These are phyloP conservation scores for Ceratobasidium sp. DNA, from an alignment of 1,284 basidiomycete genomes.

Conservation along the genomic window DNA sequence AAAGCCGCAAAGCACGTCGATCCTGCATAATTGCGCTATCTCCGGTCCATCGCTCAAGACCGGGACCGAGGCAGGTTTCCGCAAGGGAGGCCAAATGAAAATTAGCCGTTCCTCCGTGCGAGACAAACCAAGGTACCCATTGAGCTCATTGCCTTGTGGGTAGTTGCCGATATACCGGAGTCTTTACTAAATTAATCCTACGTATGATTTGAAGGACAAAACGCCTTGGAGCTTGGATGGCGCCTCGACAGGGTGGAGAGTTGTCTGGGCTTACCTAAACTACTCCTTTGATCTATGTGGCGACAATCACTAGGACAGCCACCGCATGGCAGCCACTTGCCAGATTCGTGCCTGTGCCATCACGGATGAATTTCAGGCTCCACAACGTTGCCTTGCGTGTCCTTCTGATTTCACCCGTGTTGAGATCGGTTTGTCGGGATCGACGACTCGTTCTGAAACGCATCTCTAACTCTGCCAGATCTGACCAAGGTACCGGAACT, in stretches of 20 bases:
- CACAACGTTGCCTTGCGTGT: neutral
- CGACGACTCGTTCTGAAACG: constrained; percentile 17
- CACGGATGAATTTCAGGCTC: neutral
- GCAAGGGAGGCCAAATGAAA: too few species aligned
- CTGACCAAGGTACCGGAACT: constrained; percentile 1
- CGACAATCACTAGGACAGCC: constrained; percentile 32
- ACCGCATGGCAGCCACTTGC: constrained; percentile 7
- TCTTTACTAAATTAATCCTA: too few species aligned
- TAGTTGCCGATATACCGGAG: too few species aligned
- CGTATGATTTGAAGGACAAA: neutral
- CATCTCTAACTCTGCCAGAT: too few species aligned
- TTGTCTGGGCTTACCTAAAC: neutral
- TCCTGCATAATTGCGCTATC: too few species aligned
- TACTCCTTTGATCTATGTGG: constrained; percentile 34
- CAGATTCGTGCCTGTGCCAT: neutral
- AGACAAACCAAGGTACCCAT: too few species aligned
- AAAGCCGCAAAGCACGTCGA: too few species aligned
- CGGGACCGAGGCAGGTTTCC: too few species aligned
- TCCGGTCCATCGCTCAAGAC: too few species aligned
- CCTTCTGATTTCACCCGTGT: constrained; percentile 24
- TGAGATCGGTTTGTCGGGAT: constrained; percentile 22
- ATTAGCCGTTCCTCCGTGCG: too few species aligned
- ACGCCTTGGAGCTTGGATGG: neutral
- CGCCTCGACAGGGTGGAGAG: too few species aligned
- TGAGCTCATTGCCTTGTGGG: too few species aligned